phyloP scores from a whole-genome alignment of 139 green algal species.

The Chlamydomonas sp. region DNA sequence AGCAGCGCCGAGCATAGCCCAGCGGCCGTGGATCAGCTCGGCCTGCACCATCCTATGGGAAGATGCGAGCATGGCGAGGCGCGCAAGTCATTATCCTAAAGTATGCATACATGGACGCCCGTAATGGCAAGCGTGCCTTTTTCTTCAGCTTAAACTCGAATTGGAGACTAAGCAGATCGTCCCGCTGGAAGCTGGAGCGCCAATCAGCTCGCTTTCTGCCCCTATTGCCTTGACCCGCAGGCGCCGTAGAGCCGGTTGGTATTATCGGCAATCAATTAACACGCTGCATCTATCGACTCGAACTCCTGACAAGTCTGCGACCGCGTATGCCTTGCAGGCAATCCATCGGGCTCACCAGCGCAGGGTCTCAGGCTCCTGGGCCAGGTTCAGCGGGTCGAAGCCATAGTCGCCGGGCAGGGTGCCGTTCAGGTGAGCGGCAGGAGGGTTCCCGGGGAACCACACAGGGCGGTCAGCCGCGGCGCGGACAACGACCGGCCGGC shows the following conservation, averaged over 20 bases:
- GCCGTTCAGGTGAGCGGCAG: slow-evolving; percentile 68
- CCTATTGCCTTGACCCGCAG: background rate
- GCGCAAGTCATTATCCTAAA: background rate
- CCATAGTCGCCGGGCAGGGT: slow-evolving; percentile 61
- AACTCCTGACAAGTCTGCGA: slow-evolving; percentile 41
- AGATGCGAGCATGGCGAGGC: background rate
- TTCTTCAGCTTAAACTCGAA: too few relatives aligned
- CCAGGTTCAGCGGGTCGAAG: slow-evolving; percentile 91
- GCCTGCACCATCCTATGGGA: slow-evolving; percentile 80
- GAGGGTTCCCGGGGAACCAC: slow-evolving; percentile 64
- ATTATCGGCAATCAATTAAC: background rate
- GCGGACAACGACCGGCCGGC: background rate
- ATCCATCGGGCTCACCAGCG: slow-evolving; percentile 14
- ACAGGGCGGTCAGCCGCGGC: slow-evolving; percentile 42
- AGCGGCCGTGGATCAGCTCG: slow-evolving; percentile 86
- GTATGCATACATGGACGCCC: too few relatives aligned
- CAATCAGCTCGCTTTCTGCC: background rate
- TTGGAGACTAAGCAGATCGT: too few relatives aligned
- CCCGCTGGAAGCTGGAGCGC: too few relatives aligned
- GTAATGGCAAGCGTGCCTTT: too few relatives aligned
- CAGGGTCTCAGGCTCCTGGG: slow-evolving; percentile 59
- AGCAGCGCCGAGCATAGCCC: slow-evolving; percentile 80
- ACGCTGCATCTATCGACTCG: slow-evolving; percentile 46
- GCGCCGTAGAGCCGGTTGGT: background rate
- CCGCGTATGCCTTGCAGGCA: background rate